phyloP scores from a whole-genome alignment of 305 asterid genomes.

The Fraxinus velutina region DNA sequence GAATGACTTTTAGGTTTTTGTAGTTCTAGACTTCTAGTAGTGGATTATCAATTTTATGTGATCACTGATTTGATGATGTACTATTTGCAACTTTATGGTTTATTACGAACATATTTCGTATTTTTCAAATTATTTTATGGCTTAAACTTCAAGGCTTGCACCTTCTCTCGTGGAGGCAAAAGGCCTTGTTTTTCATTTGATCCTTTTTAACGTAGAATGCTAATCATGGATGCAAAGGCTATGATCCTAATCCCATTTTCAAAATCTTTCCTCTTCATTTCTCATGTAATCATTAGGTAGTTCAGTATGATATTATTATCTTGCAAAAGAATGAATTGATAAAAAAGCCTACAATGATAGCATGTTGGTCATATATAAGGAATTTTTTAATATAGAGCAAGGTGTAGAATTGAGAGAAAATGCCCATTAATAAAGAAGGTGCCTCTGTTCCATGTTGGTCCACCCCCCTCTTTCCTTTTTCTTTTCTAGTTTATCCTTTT shows the following conservation, averaged over 20 bases:
- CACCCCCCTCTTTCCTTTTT: neutral
- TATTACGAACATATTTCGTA: neutral
- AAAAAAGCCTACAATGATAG: neutral
- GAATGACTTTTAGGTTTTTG: neutral
- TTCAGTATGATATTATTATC: neutral
- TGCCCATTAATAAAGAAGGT: neutral
- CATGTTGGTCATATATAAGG: neutral
- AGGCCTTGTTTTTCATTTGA: neutral
- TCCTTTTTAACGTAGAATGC: neutral
- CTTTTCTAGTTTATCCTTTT: neutral
- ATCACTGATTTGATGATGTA: neutral
- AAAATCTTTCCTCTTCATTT: neutral
- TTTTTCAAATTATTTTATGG: neutral
- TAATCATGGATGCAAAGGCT: neutral
- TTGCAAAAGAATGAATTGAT: neutral
- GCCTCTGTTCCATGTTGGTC: slow-evolving; percentile 1
- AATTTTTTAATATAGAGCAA: neutral
- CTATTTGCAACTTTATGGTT: neutral
- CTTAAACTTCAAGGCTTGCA: neutral
- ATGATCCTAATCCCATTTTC: neutral
- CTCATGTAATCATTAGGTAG: neutral
- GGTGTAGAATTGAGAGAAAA: neutral
- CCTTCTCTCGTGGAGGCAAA: neutral
- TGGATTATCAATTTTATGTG: neutral
- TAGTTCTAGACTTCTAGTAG: neutral